A percentile compares a stretch with the other conserved stretches of the same genome.
These are phyloP conservation scores for Mycena vulgaris DNA, from an alignment of 768 basidiomycete species.

Conservation along the genomic window DNA sequence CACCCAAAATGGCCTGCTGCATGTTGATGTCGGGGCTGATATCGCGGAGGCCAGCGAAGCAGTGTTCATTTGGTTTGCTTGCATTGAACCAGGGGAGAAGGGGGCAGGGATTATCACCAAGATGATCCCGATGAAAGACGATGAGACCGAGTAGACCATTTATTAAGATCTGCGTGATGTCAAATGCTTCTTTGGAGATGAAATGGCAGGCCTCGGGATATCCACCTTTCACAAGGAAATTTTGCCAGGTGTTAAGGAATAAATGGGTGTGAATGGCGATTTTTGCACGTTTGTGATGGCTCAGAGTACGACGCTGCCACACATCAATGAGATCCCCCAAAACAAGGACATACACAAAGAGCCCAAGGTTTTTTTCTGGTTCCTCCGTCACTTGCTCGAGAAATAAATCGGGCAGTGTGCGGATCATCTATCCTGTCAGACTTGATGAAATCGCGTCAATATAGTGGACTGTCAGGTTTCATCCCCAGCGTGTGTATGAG, in stretches of 20 bases:
- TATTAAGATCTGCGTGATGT: constrained; percentile 40
- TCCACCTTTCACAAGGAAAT: no score
- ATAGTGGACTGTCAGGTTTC: neutral
- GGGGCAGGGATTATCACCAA: neutral
- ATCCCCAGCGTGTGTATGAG: neutral
- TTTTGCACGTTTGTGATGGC: constrained; percentile 15
- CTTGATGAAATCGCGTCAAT: no score
- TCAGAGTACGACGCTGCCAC: constrained; percentile 15
- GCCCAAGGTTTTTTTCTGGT: constrained; percentile 8
- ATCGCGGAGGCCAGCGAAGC: constrained; percentile 7
- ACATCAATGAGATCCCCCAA: constrained; percentile 20
- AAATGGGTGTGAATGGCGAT: no score
- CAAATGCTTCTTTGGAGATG: constrained; percentile 44
- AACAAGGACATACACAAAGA: constrained; percentile 16
- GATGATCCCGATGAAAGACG: constrained; percentile 41
- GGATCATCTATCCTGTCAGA: no score
- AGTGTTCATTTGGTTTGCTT: constrained; percentile 17
- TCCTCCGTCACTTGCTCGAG: neutral
- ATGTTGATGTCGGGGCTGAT: no score
- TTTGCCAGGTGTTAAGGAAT: no score
- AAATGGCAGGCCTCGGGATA: no score
- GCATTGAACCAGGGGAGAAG: constrained; percentile 20
- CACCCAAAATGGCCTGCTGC: neutral
- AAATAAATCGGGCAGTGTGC: neutral
- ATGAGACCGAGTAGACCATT: constrained; percentile 43